Evolutionary conservation across 768 basidiomycete genomes (phyloP).

Genomic region (Fibroporia radiculosa): DNA sequence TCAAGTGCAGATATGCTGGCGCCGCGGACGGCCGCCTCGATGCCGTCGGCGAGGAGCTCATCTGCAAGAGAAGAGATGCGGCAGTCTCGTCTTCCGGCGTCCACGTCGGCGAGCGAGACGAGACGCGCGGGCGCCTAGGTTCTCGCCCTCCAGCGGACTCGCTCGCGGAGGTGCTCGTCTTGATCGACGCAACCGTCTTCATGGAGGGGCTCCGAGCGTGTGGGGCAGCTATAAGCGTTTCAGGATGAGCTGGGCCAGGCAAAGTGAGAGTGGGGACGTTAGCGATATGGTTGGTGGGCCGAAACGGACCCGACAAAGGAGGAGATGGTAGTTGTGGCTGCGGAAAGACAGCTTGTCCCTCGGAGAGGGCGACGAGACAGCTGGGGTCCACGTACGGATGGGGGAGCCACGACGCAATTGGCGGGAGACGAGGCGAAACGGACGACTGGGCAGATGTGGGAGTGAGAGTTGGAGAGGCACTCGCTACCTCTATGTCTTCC

Average conservation of each 20-base stretch:
- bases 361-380: conserved; percentile 12
- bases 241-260: conserved; percentile 45
- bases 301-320: conserved; percentile 25
- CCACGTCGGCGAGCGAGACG: conserved; percentile 22
- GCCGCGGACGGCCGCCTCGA: too few species aligned
- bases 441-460: conserved; percentile 3
- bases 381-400: conserved; percentile 23
- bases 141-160: background rate
- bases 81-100: conserved; percentile 67
- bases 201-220: too few species aligned
- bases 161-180: conserved; percentile 5
- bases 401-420: conserved; percentile 65
- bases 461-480: conserved; percentile 1
- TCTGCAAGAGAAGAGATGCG: conserved; percentile 59
- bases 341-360: background rate
- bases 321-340: conserved; percentile 28
- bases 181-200: conserved; percentile 9
- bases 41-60: conserved; percentile 36
- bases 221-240: conserved; percentile 31
- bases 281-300: conserved; percentile 24
- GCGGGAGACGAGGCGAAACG: conserved; percentile 40
- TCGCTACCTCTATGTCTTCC: conserved; percentile 6
- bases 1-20: too few species aligned
- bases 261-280: conserved; percentile 37
- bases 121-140: conserved; percentile 7